A percentile compares a stretch with the other conserved stretches of the same genome.
These are phyloP conservation scores for Mortierella sp. DNA, from an alignment of 371 early-diverging fungal genomes.

Conservation along the genomic window DNA sequence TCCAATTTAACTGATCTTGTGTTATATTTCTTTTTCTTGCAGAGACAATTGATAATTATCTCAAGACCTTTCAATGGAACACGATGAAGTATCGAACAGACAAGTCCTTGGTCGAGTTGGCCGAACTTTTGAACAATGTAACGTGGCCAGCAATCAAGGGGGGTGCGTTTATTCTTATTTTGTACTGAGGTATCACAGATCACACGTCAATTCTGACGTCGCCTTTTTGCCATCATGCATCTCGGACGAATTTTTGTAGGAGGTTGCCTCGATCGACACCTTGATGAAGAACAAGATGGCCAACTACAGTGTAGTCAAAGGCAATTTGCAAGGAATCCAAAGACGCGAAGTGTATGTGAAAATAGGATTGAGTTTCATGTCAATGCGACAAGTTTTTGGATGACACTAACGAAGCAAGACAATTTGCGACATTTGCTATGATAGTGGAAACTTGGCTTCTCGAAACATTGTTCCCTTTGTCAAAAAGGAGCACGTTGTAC, in stretches of 20 bases:
- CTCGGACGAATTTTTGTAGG: conserved; percentile 61
- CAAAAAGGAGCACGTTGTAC: conserved; percentile 90
- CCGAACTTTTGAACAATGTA: conserved; percentile 70
- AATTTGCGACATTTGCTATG: background rate
- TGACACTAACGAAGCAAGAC: background rate
- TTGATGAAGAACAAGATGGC: conserved; percentile 90
- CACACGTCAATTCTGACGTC: background rate
- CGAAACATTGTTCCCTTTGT: conserved; percentile 88
- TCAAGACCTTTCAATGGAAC: conserved; percentile 93
- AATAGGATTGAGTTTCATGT: background rate
- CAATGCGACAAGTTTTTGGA: background rate
- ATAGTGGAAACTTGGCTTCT: conserved; percentile 93
- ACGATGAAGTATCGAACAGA: conserved; percentile 96
- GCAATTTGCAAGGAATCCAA: conserved; percentile 81
- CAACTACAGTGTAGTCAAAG: conserved; percentile 86
- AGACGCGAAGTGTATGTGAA: conserved; percentile 81
- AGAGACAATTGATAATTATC: conserved; percentile 87
- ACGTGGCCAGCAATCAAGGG: conserved; percentile 4
- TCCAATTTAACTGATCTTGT: background rate
- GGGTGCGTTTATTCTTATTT: background rate
- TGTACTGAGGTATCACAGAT: too few relatives aligned
- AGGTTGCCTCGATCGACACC: conserved; percentile 87
- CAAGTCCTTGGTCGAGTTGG: conserved; percentile 88
- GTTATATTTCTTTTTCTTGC: conserved; percentile 4
- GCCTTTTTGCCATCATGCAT: background rate